Percentiles rank a stretch among this genome's conserved stretches.
phyloP scores from a whole-genome alignment of 495 filamentous ascomycete genomes.

The Tuber umbilicatum region DNA sequence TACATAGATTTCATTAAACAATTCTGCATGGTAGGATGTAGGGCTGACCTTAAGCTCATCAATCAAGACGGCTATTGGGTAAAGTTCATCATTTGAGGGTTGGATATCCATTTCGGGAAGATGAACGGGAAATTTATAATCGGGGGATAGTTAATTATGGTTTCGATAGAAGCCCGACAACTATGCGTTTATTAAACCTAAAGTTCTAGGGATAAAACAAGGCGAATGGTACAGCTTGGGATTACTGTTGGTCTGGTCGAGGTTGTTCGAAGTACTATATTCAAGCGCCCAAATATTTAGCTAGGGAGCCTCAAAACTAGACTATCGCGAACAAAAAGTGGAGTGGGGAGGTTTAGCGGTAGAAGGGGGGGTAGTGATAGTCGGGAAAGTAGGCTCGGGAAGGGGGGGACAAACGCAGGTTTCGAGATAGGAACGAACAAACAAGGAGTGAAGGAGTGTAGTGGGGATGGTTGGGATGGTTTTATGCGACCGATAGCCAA shows the following conservation, averaged over 20 bases:
- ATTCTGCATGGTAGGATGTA: constrained; percentile 21
- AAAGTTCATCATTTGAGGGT: constrained; percentile 87
- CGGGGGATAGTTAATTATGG: constrained; percentile 6
- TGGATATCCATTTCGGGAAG: constrained; percentile 57
- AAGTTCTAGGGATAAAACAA: neutral
- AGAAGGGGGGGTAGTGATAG: neutral
- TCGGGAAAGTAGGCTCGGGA: neutral
- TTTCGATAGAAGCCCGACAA: constrained; percentile 13
- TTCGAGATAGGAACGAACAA: neutral
- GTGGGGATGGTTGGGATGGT: neutral
- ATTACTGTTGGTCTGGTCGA: neutral
- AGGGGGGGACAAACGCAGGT: neutral
- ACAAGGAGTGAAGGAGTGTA: neutral
- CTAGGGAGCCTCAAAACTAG: constrained; percentile 25
- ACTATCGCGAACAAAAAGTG: neutral
- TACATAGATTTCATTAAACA: constrained; percentile 25
- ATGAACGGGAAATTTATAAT: constrained; percentile 13
- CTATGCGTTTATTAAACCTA: neutral
- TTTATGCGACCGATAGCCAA: neutral
- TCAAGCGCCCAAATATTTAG: constrained; percentile 21
- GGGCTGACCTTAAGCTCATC: constrained; percentile 89
- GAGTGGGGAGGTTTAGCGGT: neutral
- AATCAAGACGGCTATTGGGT: constrained; percentile 97
- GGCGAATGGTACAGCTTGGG: neutral
- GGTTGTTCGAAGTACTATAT: constrained; percentile 22